Evolutionary conservation across 129 eudicot genomes (phyloP).

Genomic region (Helianthus annuus): DNA sequence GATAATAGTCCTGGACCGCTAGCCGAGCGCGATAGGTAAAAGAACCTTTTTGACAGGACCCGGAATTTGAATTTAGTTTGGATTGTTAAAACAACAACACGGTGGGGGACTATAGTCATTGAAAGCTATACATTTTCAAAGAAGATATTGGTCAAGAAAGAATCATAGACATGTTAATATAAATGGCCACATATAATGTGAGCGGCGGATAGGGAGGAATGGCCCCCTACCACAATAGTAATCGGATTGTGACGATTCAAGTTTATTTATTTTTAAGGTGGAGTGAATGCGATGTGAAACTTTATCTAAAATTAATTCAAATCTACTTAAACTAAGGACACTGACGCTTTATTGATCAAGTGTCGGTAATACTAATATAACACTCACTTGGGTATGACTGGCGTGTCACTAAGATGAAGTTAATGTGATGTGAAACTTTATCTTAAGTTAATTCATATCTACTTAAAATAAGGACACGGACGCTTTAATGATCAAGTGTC

Average conservation of each 20-base stretch:
- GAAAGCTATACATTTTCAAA: neutral
- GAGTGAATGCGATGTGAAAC: neutral
- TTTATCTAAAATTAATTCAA: neutral
- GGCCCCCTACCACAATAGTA: conserved; percentile 1
- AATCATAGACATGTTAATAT: neutral
- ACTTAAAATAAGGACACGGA: no score
- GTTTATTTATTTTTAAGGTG: neutral
- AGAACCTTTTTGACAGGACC: no score
- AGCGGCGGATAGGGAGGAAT: neutral
- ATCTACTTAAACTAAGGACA: no score
- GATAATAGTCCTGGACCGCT: no score
- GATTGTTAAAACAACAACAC: no score
- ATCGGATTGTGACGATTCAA: neutral
- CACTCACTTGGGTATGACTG: no score
- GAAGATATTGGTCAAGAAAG: neutral
- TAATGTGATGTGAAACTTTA: neutral
- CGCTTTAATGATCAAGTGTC: no score
- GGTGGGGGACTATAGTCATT: neutral
- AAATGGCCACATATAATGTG: no score
- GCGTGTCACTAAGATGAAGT: neutral
- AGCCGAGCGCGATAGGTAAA: no score
- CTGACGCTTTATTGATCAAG: no score
- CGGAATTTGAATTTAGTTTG: no score
- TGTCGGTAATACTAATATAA: no score
- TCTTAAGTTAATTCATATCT: neutral